Conservation (phyloP, 2,329 filamentous ascomycete species). For the Xylaria sp. region DNA sequence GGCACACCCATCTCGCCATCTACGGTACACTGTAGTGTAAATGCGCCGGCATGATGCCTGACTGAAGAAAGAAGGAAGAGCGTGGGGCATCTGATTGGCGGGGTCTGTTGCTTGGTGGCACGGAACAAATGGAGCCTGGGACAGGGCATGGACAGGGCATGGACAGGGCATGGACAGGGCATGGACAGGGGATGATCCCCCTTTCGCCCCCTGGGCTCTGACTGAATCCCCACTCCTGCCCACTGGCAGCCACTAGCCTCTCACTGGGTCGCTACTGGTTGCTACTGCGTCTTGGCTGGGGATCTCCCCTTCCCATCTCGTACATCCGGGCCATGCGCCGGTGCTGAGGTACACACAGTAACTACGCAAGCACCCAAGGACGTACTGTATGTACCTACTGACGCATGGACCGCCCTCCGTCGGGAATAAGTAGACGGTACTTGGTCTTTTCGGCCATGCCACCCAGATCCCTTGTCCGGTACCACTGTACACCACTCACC, state of each 20-base stretch:
- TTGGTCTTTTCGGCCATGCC: background rate
- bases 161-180: slow-evolving; percentile 18
- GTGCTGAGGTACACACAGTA: slow-evolving; percentile 18
- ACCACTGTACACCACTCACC: slow-evolving; percentile 6
- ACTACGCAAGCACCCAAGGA: background rate
- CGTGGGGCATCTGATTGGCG: slow-evolving; percentile 19
- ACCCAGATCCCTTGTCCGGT: slow-evolving; percentile 13
- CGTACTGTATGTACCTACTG: background rate
- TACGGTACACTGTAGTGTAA: background rate
- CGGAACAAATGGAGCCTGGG: slow-evolving; percentile 21
- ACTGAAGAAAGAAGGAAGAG: slow-evolving; percentile 33
- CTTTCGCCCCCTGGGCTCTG: slow-evolving; percentile 29
- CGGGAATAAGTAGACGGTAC: slow-evolving; percentile 32
- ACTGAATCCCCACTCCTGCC: background rate
- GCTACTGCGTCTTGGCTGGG: slow-evolving; percentile 19
- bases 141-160: slow-evolving; percentile 17
- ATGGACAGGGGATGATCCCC: slow-evolving; percentile 24
- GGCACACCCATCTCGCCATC: background rate
- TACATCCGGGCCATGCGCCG: slow-evolving; percentile 31
- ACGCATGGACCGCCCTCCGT: slow-evolving; percentile 29
- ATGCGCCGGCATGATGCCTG: slow-evolving; percentile 20
- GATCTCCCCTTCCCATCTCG: slow-evolving; percentile 33
- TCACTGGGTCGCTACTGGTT: slow-evolving; percentile 3
- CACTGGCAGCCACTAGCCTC: background rate
- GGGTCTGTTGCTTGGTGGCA: slow-evolving; percentile 11